Evolutionary conservation across 371 early-diverging fungal genomes (phyloP).

Genomic region (Synchytrium microbalum): DNA sequence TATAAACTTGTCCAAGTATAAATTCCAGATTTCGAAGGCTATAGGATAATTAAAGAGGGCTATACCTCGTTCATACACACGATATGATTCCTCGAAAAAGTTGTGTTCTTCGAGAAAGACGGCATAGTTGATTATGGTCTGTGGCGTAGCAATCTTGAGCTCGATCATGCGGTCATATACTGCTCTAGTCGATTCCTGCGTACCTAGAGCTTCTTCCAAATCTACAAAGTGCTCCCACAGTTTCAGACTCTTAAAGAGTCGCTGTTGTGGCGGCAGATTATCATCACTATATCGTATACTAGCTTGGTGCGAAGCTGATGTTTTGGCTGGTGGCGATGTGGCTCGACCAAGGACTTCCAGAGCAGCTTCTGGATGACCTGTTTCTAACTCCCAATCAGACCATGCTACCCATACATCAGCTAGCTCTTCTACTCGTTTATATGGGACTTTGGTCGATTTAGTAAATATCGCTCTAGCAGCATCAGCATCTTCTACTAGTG

Average conservation of each 20-base stretch:
- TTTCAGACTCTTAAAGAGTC: conserved; percentile 82
- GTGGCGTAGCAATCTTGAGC: conserved; percentile 89
- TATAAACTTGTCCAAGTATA: conserved; percentile 84
- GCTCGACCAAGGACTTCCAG: conserved; percentile 71
- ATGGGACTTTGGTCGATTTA: conserved; percentile 71
- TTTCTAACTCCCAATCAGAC: conserved; percentile 83
- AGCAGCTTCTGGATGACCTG: conserved; percentile 59
- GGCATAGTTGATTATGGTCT: conserved; percentile 89
- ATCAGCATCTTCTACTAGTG: conserved; percentile 33
- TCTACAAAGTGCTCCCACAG: conserved; percentile 94
- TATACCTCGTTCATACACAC: conserved; percentile 93
- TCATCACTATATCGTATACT: conserved; percentile 50
- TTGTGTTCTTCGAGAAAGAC: conserved; percentile 79
- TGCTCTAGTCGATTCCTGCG: conserved; percentile 70
- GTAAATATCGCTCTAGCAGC: conserved; percentile 77
- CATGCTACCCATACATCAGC: conserved; percentile 90
- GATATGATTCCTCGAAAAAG: conserved; percentile 88
- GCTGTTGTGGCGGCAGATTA: conserved; percentile 63
- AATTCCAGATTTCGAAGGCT: conserved; percentile 95
- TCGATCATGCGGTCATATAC: conserved; percentile 91
- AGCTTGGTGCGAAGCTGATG: conserved; percentile 28
- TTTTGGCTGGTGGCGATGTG: conserved; percentile 50
- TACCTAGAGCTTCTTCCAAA: conserved; percentile 86
- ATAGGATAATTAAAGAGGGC: conserved; percentile 92
- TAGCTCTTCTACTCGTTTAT: conserved; percentile 72